Evolutionary conservation across 2,329 filamentous ascomycete species (phyloP).

Genomic region (Fusarium solani-melongenae): DNA sequence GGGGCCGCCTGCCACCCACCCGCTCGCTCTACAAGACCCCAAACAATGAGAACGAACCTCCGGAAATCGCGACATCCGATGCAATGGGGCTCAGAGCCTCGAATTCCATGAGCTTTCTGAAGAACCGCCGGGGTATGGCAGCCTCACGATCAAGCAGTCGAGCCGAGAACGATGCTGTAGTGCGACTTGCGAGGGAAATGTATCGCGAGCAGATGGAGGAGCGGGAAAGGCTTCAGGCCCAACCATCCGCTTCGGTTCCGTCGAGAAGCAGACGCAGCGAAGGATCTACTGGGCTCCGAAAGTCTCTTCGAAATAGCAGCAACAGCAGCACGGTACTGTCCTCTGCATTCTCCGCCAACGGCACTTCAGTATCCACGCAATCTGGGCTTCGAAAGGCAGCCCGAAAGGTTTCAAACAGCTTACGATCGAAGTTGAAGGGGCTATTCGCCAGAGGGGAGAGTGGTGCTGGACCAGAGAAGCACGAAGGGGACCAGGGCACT

Average conservation of each 20-base stretch:
- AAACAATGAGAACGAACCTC: conserved; percentile 46
- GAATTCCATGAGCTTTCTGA: conserved; percentile 67
- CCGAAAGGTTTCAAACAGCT: conserved; percentile 69
- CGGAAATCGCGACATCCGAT: conserved; percentile 10
- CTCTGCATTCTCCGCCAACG: conserved; percentile 44
- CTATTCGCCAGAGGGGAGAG: conserved; percentile 47
- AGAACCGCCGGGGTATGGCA: conserved; percentile 44
- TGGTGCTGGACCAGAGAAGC: conserved; percentile 10
- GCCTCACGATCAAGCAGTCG: conserved; percentile 28
- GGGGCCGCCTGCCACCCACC: conserved; percentile 10
- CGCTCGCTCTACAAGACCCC: conserved; percentile 8
- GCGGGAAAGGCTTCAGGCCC: conserved; percentile 51
- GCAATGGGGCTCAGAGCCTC: conserved; percentile 54
- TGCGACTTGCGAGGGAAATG: conserved; percentile 51
- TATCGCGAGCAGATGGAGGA: conserved; percentile 50
- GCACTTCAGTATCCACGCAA: conserved; percentile 40
- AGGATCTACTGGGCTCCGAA: conserved; percentile 53
- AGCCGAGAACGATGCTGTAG: conserved; percentile 47
- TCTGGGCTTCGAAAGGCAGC: conserved; percentile 61
- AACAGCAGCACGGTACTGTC: conserved; percentile 51
- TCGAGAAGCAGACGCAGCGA: conserved; percentile 51
- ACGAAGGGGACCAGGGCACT: conserved; percentile 2
- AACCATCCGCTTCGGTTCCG: conserved; percentile 58
- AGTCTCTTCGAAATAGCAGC: conserved; percentile 62
- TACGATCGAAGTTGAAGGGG: conserved; percentile 70